phyloP scores from a whole-genome alignment of 2,329 filamentous ascomycete species.

The Gremmenia infestans region DNA sequence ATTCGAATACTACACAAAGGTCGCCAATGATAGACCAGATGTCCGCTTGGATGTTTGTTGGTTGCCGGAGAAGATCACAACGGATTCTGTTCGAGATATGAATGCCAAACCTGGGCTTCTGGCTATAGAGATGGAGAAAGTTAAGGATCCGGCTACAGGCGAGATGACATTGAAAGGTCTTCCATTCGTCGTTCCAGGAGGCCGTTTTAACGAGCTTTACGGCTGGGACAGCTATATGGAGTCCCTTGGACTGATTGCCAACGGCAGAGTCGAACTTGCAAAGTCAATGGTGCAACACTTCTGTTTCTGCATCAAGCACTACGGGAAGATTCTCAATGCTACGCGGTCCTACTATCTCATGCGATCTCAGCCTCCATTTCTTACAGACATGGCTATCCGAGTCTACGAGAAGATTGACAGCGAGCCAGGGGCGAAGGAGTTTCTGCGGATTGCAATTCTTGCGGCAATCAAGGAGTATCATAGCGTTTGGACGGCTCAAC shows the following conservation, averaged over 20 bases:
- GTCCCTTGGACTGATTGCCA: slow-evolving; percentile 80
- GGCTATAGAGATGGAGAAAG: slow-evolving; percentile 82
- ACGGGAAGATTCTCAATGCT: slow-evolving; percentile 96
- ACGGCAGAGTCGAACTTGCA: slow-evolving; percentile 78
- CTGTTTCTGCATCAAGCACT: slow-evolving; percentile 97
- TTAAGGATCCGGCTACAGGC: slow-evolving; percentile 60
- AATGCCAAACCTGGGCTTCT: slow-evolving; percentile 85
- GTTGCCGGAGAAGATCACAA: slow-evolving; percentile 71
- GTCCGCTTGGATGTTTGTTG: slow-evolving; percentile 81
- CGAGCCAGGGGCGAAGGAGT: slow-evolving; percentile 61
- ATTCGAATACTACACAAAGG: slow-evolving; percentile 77
- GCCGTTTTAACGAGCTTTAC: slow-evolving; percentile 96
- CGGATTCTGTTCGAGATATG: slow-evolving; percentile 74
- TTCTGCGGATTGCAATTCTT: slow-evolving; percentile 72
- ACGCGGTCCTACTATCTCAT: slow-evolving; percentile 94
- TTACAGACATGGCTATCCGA: slow-evolving; percentile 94
- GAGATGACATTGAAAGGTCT: slow-evolving; percentile 70
- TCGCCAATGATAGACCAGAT: slow-evolving; percentile 75
- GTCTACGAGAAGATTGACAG: slow-evolving; percentile 89
- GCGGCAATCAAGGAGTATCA: slow-evolving; percentile 80
- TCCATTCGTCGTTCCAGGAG: slow-evolving; percentile 95
- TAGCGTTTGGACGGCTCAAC: slow-evolving; percentile 32
- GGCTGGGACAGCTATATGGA: slow-evolving; percentile 99
- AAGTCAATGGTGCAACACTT: slow-evolving; percentile 96
- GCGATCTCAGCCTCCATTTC: slow-evolving; percentile 90